phyloP scores from a whole-genome alignment of 345 rosid genomes.

The Arabis alpina region DNA sequence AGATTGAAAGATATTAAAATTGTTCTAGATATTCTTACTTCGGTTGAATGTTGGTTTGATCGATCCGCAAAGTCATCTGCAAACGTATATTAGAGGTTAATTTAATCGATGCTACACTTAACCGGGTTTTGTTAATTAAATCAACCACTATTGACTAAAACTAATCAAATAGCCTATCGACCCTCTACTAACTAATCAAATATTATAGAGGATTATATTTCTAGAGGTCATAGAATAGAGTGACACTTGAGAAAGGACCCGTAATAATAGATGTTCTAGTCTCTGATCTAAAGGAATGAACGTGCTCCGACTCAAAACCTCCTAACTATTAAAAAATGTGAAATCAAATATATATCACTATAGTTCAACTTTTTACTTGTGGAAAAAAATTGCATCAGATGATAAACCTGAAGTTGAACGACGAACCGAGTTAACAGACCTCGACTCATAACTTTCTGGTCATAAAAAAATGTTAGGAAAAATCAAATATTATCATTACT shows the following conservation, averaged over 20 bases:
- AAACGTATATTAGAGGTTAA: constrained; percentile 1
- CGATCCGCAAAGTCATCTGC: constrained; percentile 5
- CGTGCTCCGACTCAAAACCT: no score
- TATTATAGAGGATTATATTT: no score
- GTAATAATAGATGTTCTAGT: no score
- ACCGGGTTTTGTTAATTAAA: background rate
- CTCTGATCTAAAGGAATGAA: no score
- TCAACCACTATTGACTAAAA: background rate
- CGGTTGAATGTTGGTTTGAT: background rate
- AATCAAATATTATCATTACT: background rate
- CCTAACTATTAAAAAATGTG: background rate
- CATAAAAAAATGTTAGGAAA: background rate
- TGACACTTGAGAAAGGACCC: no score
- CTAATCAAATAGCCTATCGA: background rate
- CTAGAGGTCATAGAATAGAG: no score
- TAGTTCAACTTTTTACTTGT: no score
- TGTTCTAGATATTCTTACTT: constrained; percentile 11
- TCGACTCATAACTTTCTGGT: no score
- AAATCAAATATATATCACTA: background rate
- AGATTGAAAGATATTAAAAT: background rate
- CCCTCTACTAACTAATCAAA: no score
- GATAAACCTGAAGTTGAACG: background rate
- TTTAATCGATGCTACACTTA: background rate
- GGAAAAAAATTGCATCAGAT: background rate
- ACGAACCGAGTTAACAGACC: background rate